A percentile compares a stretch with the other conserved stretches of the same genome.
Conservation (phyloP, 208 protist genomes). For the Polymyxa betae region DNA sequence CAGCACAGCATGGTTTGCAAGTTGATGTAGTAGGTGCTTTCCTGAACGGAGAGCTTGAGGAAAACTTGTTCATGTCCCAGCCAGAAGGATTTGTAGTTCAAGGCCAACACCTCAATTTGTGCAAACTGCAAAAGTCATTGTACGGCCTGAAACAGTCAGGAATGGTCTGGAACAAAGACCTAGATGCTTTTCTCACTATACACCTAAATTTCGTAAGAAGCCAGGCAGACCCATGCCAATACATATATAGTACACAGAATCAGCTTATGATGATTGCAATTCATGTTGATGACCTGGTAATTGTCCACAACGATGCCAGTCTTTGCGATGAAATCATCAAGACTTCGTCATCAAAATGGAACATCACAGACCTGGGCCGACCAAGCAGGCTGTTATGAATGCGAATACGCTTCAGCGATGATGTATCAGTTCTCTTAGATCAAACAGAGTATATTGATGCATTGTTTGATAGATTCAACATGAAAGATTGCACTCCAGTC, state of each 20-base stretch:
- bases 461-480: not conserved
- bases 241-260: not conserved
- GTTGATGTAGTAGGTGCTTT: too few species aligned
- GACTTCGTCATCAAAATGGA: not conserved
- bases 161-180: too few species aligned
- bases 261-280: not conserved
- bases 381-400: not conserved
- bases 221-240: not conserved
- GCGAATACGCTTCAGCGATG: not conserved
- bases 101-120: too few species aligned
- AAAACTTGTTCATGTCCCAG: too few species aligned
- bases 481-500: not conserved
- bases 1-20: too few species aligned
- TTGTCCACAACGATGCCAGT: not conserved
- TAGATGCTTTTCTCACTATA: too few species aligned
- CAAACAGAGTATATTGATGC: not conserved
- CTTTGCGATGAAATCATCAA: not conserved
- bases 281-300: not conserved
- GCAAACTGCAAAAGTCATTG: too few species aligned
- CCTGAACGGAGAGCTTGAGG: too few species aligned
- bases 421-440: not conserved
- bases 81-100: too few species aligned
- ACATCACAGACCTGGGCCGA: not conserved
- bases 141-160: too few species aligned
- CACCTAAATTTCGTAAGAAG: too few species aligned